Percentiles rank a stretch among this genome's conserved stretches.
These are phyloP conservation scores for Infundibulicybe gibba DNA, from an alignment of 768 basidiomycete species.

Conservation along the genomic window DNA sequence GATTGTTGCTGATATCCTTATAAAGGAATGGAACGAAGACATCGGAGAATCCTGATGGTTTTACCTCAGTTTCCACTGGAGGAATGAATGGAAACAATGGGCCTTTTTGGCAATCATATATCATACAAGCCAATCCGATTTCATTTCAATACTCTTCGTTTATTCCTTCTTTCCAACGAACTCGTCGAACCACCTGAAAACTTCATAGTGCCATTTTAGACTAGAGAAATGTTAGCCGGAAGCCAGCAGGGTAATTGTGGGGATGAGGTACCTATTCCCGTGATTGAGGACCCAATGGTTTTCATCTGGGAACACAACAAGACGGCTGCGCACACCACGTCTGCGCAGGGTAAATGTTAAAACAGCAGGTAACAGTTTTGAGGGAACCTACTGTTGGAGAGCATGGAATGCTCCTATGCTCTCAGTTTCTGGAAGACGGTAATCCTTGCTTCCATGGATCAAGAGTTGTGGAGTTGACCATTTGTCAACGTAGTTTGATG, in stretches of 20 bases:
- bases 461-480: constrained; percentile 86
- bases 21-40: too few relatives aligned
- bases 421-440: constrained; percentile 81
- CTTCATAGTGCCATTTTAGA: constrained; percentile 94
- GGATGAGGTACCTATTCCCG: constrained; percentile 56
- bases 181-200: constrained; percentile 85
- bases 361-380: neutral
- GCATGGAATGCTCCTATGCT: constrained; percentile 84
- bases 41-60: too few relatives aligned
- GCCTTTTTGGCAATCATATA: constrained; percentile 2
- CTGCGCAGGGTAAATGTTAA: constrained; percentile 27
- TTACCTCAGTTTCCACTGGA: too few relatives aligned
- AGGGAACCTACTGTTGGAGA: constrained; percentile 64
- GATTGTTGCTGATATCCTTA: too few relatives aligned
- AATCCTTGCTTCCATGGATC: constrained; percentile 88
- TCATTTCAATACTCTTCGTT: constrained; percentile 1
- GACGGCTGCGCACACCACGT: constrained; percentile 65
- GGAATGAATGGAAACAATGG: too few relatives aligned
- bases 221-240: constrained; percentile 26
- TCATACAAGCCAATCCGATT: too few relatives aligned
- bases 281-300: constrained; percentile 91
- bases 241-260: neutral
- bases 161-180: constrained; percentile 42
- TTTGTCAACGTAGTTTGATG: constrained; percentile 74
- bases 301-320: constrained; percentile 86